Evolutionary conservation across 2,329 filamentous ascomycete genomes (phyloP).

Genomic region (Gaeumannomyces sp.): DNA sequence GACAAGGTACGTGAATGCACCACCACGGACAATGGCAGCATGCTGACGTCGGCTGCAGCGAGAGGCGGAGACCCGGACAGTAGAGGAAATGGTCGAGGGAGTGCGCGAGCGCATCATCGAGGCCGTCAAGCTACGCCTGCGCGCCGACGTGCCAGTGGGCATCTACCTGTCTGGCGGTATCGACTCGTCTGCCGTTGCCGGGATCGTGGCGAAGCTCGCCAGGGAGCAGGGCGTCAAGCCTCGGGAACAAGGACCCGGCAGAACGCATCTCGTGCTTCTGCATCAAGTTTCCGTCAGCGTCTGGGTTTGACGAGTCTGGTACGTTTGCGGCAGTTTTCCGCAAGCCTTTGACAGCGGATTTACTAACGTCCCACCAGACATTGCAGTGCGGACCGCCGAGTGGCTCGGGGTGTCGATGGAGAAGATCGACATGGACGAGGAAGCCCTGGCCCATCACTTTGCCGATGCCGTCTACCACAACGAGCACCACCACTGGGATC

Average conservation of each 20-base stretch:
- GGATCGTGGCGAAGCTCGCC: slow-evolving; percentile 48
- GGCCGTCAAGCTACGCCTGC: slow-evolving; percentile 43
- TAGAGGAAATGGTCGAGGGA: slow-evolving; percentile 43
- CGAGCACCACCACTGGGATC: slow-evolving; percentile 33
- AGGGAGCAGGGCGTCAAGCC: slow-evolving; percentile 35
- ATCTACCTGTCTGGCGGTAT: slow-evolving; percentile 52
- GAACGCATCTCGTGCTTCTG: slow-evolving; percentile 35
- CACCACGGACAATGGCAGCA: not conserved
- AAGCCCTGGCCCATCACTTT: slow-evolving; percentile 24
- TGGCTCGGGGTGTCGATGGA: slow-evolving; percentile 26
- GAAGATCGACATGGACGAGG: slow-evolving; percentile 23
- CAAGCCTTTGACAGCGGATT: no score
- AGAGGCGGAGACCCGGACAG: slow-evolving; percentile 33
- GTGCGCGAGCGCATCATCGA: slow-evolving; percentile 45
- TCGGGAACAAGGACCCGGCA: slow-evolving; percentile 35
- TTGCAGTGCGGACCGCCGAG: slow-evolving; percentile 27
- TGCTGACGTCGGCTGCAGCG: slow-evolving; percentile 3
- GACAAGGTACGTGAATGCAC: slow-evolving; percentile 36
- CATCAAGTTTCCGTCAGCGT: slow-evolving; percentile 44
- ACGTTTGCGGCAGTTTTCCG: not conserved
- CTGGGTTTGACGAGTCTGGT: slow-evolving; percentile 44
- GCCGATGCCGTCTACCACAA: slow-evolving; percentile 24
- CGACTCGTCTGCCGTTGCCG: slow-evolving; percentile 50
- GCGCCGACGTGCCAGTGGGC: slow-evolving; percentile 52
- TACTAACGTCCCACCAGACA: slow-evolving; percentile 13